These are phyloP conservation scores for Colletotrichum australisinense DNA, from an alignment of 2,329 filamentous ascomycete species.

Conservation along the genomic window DNA sequence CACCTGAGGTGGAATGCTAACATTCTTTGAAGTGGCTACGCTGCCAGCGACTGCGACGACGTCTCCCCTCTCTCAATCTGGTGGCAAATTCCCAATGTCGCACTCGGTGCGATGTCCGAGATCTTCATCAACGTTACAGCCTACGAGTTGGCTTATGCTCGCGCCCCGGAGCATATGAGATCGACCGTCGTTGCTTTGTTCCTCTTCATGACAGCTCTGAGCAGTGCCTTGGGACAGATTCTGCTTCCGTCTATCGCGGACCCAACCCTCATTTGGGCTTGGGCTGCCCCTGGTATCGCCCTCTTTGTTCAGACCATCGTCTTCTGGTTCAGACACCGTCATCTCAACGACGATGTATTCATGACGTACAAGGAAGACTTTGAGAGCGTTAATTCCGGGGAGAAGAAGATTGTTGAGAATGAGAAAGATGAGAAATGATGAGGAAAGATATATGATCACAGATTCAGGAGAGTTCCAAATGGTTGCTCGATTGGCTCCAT, in stretches of 20 bases:
- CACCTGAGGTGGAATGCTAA: background rate
- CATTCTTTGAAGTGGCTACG: conserved; percentile 47
- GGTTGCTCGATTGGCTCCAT: background rate
- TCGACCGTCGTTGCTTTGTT: conserved; percentile 67
- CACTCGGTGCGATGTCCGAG: conserved; percentile 64
- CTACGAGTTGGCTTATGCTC: conserved; percentile 76
- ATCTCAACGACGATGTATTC: conserved; percentile 38
- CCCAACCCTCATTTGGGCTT: conserved; percentile 44
- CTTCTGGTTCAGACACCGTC: conserved; percentile 41
- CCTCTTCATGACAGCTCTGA: conserved; percentile 68
- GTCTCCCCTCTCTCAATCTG: conserved; percentile 61
- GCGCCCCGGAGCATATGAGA: conserved; percentile 74
- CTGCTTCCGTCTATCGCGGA: conserved; percentile 55
- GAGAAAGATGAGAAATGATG: conserved; percentile 18
- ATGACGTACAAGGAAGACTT: conserved; percentile 30
- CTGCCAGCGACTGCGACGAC: conserved; percentile 52
- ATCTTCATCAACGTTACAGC: conserved; percentile 72
- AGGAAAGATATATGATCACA: background rate
- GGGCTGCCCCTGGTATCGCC: conserved; percentile 41
- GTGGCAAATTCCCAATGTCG: conserved; percentile 60
- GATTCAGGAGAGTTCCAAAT: background rate
- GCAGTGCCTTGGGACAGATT: conserved; percentile 60
- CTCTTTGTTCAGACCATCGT: conserved; percentile 39
- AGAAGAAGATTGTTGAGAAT: conserved; percentile 11
- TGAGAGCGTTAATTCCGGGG: background rate